Base-by-base conservation (phyloP, 495 filamentous ascomycete species). In the Podospora australis region DNA sequence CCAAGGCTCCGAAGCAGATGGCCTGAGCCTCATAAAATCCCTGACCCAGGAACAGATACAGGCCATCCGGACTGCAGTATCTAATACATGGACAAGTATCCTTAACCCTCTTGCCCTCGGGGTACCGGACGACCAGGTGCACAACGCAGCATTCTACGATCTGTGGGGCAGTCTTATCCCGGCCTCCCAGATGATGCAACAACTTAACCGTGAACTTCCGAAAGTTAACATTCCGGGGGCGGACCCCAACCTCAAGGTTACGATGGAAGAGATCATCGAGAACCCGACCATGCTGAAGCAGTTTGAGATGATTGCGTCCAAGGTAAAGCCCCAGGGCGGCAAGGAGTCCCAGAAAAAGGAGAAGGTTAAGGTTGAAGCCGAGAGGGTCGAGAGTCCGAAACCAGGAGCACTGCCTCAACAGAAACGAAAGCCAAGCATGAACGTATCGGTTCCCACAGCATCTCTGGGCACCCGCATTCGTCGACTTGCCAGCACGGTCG, bases 221-320 rank as follows among this genome's bases (percentile, higher is more conserved):
- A 50, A 53, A 39, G 44, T 61, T 20, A 42, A 39, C 20, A 14
- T 58, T 3, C 36, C 46, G 0, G 61, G 56, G 0, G 44, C 52
- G 0, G 58, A 61, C 11, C 54, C 49, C 2, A 44, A 39, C 11
- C n/a, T 60, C n/a, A 55, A 49, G 14, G 59, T 72, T 22, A 68
- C 65, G 0, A 70, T 69, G 56, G 71, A 72, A 44, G 71, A 75
- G 39, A 68, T 75, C 11, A 56, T 73, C n/a, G 61, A 69, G 23
- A 53, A 72, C 52, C 67, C 70, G 4, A 72, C 71, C 5, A 73
- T 75, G 69, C 58, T 68, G 46, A 67, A 64, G 34, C 71, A 75
- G 49, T 71, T 72, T 46, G 70, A 72, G 46, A 50, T 75, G 2
- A 66, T 75, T 39, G 67, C 68, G 6, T 55, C 62, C 16, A 73